Evolutionary conservation across 1,284 basidiomycete species (phyloP), one percentile per base, ranked within the genome.

Genomic region (Microstroma glucosiphilum): DNA sequence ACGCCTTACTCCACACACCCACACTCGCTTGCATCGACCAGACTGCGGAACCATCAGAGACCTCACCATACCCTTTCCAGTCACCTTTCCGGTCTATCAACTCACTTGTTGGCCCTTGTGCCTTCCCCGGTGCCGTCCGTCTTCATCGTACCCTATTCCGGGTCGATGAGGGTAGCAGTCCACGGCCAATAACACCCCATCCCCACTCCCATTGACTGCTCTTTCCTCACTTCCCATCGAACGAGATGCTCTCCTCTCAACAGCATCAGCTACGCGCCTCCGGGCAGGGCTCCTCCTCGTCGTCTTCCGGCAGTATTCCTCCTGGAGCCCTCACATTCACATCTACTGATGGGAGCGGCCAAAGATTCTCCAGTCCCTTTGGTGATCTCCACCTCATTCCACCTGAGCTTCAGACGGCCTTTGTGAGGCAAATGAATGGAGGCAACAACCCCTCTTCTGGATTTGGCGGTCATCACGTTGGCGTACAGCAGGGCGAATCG

Each of bases 331-430:
- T 54, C 8, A 54, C 25, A 19, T 54, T 54, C 21, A 19, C 19
- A 15, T 19, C 51, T 25, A 54, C 51, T 13, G 51, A 54, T 25
- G n/a, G 21, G 6, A 3, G 8, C 13, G 51, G 51, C 51, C 51
- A 54, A 25, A 17, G 26, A 6, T 54, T 3, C 51, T 23, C 51
- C 6, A 54, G 51, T 13, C 51, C 51, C 21, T 54, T 23, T 26
- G 51, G 51, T 6, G 51, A 54, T 25, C 15, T 54, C 8, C 51
- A 54, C 21, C 51, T 54, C 3, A 23, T 54, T 7, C 51, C 51
- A 6, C 51, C 51, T 25, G 51, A 54, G 51, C 51, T 54, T 3
- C 51, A 54, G 13, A 25, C 51, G 7, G 51, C 51, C 51, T 54
- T 54, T 54, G 51, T 19, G 13, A 54, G 51, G 25, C n/a, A 26